phyloP scores from a whole-genome alignment of 768 basidiomycete genomes.

The Mycena capillaripes region DNA sequence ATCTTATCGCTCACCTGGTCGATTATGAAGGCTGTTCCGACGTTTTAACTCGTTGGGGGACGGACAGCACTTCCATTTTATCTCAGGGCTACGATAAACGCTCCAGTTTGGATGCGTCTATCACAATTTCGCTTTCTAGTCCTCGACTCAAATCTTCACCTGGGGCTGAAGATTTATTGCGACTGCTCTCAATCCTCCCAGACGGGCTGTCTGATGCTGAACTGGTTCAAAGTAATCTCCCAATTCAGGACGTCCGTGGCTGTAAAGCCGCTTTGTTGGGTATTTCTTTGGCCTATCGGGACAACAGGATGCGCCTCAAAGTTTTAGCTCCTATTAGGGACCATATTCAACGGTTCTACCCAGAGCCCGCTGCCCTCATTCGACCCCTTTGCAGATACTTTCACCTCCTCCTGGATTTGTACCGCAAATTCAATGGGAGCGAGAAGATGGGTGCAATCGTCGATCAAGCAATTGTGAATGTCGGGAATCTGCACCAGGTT shows the following conservation, averaged over 20 bases:
- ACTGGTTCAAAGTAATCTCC: not conserved
- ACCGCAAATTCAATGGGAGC: no score
- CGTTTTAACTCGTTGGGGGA: not conserved
- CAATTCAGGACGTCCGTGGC: not conserved
- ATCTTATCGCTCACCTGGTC: not conserved
- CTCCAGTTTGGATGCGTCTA: not conserved
- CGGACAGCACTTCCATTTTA: not conserved
- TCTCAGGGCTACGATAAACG: not conserved
- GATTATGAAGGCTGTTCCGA: not conserved
- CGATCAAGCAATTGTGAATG: no score
- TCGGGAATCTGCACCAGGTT: no score
- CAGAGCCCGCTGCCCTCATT: no score
- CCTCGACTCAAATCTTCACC: not conserved
- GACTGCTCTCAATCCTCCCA: not conserved
- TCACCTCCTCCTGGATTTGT: no score
- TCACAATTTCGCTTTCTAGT: not conserved
- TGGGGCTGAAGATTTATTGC: not conserved
- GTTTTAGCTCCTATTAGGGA: not conserved
- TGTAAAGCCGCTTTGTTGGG: not conserved
- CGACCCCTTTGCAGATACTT: no score
- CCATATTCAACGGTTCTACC: not conserved
- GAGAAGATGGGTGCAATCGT: no score
- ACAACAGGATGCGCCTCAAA: not conserved
- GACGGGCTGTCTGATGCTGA: not conserved
- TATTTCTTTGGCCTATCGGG: not conserved